Percentiles rank a stretch among this genome's conserved stretches.
Conservation (phyloP, 176 grass and related monocot genomes). For the Cocos nucifera region DNA sequence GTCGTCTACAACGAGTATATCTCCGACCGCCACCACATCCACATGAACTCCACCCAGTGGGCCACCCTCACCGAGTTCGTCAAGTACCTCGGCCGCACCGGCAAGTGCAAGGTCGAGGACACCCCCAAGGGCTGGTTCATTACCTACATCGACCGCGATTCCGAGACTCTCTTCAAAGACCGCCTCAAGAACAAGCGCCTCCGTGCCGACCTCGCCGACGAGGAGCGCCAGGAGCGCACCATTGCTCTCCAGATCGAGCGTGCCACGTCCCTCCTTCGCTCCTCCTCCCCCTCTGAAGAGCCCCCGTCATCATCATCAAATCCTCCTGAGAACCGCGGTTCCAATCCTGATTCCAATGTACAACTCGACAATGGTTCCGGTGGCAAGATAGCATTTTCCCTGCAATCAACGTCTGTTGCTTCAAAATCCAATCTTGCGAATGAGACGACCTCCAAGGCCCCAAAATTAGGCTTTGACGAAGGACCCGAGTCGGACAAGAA, state of each 20-base stretch:
- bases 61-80: constrained; percentile 73
- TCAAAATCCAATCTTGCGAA: constrained; percentile 5
- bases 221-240: constrained; percentile 70
- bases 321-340: too few species aligned
- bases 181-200: constrained; percentile 77
- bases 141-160: constrained; percentile 82
- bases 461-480: constrained; percentile 63
- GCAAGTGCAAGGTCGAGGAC: constrained; percentile 81
- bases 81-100: constrained; percentile 58
- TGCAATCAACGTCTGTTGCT: constrained; percentile 22
- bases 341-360: not conserved
- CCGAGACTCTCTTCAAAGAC: constrained; percentile 65
- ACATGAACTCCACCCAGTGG: constrained; percentile 86
- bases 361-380: not conserved
- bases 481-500: constrained; percentile 20
- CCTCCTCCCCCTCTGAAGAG: not conserved
- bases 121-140: constrained; percentile 97
- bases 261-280: constrained; percentile 5
- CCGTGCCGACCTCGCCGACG: constrained; percentile 61
- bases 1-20: constrained; percentile 88
- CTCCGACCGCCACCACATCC: constrained; percentile 55
- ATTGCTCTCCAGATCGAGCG: constrained; percentile 80
- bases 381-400: constrained; percentile 56
- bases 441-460: not conserved
- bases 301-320: too few species aligned